Percentiles rank a stretch among this genome's conserved stretches.
Conservation (phyloP, 2,329 filamentous ascomycete species). For the Alternaria rosae region DNA sequence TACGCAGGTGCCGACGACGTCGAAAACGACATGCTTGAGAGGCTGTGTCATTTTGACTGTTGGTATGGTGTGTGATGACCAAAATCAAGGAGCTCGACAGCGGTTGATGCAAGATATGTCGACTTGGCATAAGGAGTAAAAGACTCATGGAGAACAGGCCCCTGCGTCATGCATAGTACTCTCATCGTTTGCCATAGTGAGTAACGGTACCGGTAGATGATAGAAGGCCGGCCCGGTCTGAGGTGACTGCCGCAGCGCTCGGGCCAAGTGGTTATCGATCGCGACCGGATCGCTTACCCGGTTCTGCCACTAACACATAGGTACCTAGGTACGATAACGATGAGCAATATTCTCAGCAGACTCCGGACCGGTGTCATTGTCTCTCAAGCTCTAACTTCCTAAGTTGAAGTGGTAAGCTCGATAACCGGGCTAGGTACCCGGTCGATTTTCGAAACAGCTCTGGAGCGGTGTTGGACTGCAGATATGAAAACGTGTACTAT, state of each 20-base stretch:
- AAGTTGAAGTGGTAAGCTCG: not conserved
- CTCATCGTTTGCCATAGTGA: not conserved
- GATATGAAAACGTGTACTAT: not conserved
- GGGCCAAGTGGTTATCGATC: not conserved
- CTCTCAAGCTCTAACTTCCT: not conserved
- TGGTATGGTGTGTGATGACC: not conserved
- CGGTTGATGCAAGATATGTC: not conserved
- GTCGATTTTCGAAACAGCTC: not conserved
- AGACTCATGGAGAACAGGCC: not conserved
- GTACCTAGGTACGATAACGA: conserved; percentile 1
- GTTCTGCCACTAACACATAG: conserved; percentile 2
- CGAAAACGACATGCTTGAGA: conserved; percentile 18
- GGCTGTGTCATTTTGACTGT: conserved; percentile 4
- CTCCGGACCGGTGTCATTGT: conserved; percentile 1
- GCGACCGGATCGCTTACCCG: conserved; percentile 3
- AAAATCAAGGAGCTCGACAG: not conserved
- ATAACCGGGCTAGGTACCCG: not conserved
- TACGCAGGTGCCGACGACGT: conserved; percentile 21
- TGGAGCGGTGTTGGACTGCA: not conserved
- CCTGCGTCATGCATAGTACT: not conserved
- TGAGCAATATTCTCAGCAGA: not conserved
- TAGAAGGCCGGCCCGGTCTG: conserved; percentile 1
- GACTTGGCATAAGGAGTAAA: not conserved
- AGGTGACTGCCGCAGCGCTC: not conserved
- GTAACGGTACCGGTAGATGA: not conserved